Base-by-base conservation (phyloP, 257 asterid species). In the Plantago major region DNA sequence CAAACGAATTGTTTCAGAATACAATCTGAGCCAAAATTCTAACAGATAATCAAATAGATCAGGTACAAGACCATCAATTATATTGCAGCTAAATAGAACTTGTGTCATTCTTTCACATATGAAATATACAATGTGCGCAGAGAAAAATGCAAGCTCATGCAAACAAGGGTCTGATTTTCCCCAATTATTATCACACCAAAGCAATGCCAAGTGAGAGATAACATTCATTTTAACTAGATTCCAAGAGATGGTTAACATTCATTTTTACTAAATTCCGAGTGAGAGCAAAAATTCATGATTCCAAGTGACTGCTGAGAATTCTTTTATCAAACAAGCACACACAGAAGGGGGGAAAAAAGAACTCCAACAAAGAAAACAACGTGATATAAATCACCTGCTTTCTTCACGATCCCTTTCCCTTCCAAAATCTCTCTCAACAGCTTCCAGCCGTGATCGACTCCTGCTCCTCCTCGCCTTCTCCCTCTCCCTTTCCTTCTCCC, bases 381-480 rank as follows among this genome's bases (percentile, higher is more conserved):
- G 69, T 52, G 64, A 60, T 16, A 28, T 43, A 68, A 60, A 67
- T 83, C 82, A 92, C 99, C 99, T 92, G 97, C 76, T 81, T 33
- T 93, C 97, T 67, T 85, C 96, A 7, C 92, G 50, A 42, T 87
- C 95, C 72, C 57, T 76, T 77, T 88, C 96, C 68, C 77, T 73
- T 71, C 84, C 97, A 3, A 77, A 33, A 1, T 33, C 40, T 33
- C 40, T 33, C 40, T 33, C 40, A 33, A 33, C 40, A 33, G 6
- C 91, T 10, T 78, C 89, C 59, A 74, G 73, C 75, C 76, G 70
- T 0, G 94, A 80, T 33, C 85, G 84, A 72, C 97, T 89, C 62
- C 86, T 65, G 57, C 96, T 88, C 78, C 96, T 87, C 77, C 96
- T 82, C 12, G 81, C 67, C 74, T 79, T 75, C 84, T 81, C 86